Evolutionary conservation across 116 monocot genomes (phyloP).

Genomic region (Iris pallida): DNA sequence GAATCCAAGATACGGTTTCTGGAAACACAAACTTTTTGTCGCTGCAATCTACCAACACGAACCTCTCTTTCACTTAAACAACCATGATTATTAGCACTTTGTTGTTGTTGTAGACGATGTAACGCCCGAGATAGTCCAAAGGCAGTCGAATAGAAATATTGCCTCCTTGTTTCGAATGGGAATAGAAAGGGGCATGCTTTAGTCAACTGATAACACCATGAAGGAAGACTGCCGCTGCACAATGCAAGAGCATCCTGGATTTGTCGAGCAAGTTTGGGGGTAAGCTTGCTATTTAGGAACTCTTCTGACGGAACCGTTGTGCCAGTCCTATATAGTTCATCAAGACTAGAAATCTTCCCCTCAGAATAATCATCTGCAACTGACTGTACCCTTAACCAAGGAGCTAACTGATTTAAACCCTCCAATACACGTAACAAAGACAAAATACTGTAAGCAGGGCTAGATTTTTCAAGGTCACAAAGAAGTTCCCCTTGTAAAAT

Average conservation of each 20-base stretch:
- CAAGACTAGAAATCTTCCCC: constrained; percentile 44
- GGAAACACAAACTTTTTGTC: constrained; percentile 94
- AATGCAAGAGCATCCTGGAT: constrained; percentile 93
- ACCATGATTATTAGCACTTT: constrained; percentile 61
- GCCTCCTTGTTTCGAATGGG: constrained; percentile 90
- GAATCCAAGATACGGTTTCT: constrained; percentile 92
- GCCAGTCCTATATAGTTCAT: constrained; percentile 50
- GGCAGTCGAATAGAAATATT: constrained; percentile 89
- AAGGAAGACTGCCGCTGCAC: constrained; percentile 91
- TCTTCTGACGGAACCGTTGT: constrained; percentile 52
- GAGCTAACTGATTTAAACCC: constrained; percentile 81
- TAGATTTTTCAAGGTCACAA: constrained; percentile 82
- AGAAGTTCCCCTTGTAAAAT: constrained; percentile 89
- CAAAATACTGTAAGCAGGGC: constrained; percentile 73
- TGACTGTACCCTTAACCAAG: constrained; percentile 65
- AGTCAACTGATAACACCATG: constrained; percentile 94
- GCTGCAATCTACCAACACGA: constrained; percentile 82
- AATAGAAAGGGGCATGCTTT: constrained; percentile 95
- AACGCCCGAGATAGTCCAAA: constrained; percentile 93
- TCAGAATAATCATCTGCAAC: constrained; percentile 78
- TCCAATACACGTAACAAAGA: constrained; percentile 79
- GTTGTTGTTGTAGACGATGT: constrained; percentile 83
- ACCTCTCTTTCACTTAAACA: constrained; percentile 70
- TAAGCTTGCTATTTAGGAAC: constrained; percentile 79
- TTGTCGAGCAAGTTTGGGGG: constrained; percentile 84